Evolutionary conservation across 495 filamentous ascomycete genomes (phyloP).

Genomic region (Penicillium riverlandense): DNA sequence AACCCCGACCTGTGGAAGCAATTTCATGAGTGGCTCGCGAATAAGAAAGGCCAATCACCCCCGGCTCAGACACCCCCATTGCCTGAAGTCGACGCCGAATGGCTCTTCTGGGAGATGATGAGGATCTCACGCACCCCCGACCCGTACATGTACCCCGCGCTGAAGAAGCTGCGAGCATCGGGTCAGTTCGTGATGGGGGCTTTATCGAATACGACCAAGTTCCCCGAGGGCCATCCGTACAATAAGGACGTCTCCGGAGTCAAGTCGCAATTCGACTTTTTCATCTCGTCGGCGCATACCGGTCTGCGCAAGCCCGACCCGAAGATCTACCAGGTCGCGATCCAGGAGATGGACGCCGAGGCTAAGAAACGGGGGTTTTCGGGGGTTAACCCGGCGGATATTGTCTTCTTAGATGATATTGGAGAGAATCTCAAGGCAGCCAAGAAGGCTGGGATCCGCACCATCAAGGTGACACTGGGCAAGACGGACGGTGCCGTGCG

Average conservation of each 20-base stretch:
- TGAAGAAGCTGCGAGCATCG: conserved; percentile 57
- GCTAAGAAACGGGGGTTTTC: conserved; percentile 47
- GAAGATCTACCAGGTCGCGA: conserved; percentile 67
- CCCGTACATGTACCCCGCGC: conserved; percentile 78
- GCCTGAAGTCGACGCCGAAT: conserved; percentile 70
- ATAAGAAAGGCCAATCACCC: conserved; percentile 12
- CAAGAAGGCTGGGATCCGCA: conserved; percentile 66
- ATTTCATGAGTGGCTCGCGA: conserved; percentile 39
- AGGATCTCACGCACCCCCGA: conserved; percentile 59
- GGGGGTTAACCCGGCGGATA: conserved; percentile 54
- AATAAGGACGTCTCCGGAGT: conserved; percentile 40
- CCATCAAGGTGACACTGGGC: conserved; percentile 77
- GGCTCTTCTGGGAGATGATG: conserved; percentile 94
- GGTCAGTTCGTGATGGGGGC: conserved; percentile 70
- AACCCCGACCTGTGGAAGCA: conserved; percentile 57
- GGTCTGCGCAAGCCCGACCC: conserved; percentile 84
- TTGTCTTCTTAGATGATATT: conserved; percentile 94
- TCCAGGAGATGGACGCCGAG: conserved; percentile 54
- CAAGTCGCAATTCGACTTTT: conserved; percentile 66
- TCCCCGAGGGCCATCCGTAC: conserved; percentile 60
- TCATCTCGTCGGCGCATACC: conserved; percentile 75
- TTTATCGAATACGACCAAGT: conserved; percentile 81
- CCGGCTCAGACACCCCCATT: conserved; percentile 43
- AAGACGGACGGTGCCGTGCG: conserved; percentile 67
- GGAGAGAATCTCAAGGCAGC: conserved; percentile 85